Conservation (phyloP, 495 filamentous ascomycete genomes). For the Penicillium parvum region DNA sequence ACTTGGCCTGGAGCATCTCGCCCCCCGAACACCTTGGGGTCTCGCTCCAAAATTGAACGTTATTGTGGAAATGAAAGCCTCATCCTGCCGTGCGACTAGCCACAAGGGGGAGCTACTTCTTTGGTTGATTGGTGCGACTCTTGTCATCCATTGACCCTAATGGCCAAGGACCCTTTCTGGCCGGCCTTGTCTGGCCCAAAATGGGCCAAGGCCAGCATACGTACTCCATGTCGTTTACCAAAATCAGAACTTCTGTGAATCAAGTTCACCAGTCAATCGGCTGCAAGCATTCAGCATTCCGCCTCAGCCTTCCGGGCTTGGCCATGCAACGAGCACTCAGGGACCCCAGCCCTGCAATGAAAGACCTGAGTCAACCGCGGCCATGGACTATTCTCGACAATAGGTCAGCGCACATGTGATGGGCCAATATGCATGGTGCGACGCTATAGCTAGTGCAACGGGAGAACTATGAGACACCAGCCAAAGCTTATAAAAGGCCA, state of each 20-base stretch:
- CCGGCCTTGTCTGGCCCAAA: constrained; percentile 4
- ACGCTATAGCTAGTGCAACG: constrained; percentile 3
- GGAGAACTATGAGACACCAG: background rate
- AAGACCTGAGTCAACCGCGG: constrained; percentile 21
- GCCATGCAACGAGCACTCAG: constrained; percentile 11
- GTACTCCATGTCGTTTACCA: constrained; percentile 5
- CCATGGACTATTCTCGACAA: constrained; percentile 1
- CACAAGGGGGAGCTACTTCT: background rate
- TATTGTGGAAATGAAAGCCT: background rate
- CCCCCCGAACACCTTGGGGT: background rate
- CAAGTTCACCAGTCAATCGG: constrained; percentile 3
- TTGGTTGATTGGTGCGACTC: background rate
- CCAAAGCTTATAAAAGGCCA: constrained; percentile 23
- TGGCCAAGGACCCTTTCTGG: background rate
- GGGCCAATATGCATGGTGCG: constrained; percentile 5
- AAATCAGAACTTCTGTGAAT: background rate
- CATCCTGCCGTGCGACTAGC: background rate
- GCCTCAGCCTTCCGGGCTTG: constrained; percentile 13
- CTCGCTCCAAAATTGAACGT: background rate
- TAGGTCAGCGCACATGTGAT: constrained; percentile 20
- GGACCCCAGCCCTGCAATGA: constrained; percentile 5
- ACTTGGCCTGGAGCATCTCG: background rate
- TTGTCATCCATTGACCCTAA: background rate
- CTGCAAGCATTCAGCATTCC: constrained; percentile 3
- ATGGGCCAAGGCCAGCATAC: constrained; percentile 4